Percentiles rank a stretch among this genome's conserved stretches.
Evolutionary conservation across 2,329 filamentous ascomycete genomes (phyloP).

Genomic region (Falciphora oryzae): DNA sequence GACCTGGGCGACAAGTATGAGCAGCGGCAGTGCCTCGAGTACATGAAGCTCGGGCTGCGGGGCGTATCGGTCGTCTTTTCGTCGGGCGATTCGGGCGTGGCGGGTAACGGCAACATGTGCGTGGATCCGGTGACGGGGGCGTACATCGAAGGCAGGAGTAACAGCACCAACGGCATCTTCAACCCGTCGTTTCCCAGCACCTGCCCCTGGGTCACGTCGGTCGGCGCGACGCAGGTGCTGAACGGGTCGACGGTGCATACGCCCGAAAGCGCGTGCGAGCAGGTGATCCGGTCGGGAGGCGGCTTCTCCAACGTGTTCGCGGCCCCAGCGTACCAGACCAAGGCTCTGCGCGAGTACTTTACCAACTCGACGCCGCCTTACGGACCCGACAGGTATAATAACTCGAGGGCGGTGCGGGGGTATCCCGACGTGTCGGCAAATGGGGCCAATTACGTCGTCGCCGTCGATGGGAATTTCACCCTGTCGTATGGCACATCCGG

Average conservation of each 20-base stretch:
- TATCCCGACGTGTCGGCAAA: constrained; percentile 22
- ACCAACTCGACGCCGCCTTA: constrained; percentile 34
- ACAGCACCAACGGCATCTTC: constrained; percentile 31
- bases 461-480: constrained; percentile 34
- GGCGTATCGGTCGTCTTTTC: constrained; percentile 46
- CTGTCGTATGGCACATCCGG: constrained; percentile 44
- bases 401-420: constrained; percentile 33
- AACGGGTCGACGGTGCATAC: constrained; percentile 30
- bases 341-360: constrained; percentile 17
- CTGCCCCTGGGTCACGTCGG: constrained; percentile 45
- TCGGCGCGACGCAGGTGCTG: constrained; percentile 44
- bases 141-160: constrained; percentile 21
- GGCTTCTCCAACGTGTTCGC: constrained; percentile 42
- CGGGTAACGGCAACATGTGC: constrained; percentile 31
- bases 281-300: constrained; percentile 38
- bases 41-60: constrained; percentile 50
- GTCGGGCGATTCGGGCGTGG: constrained; percentile 44
- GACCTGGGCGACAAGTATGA: constrained; percentile 42
- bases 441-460: constrained; percentile 31
- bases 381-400: constrained; percentile 29
- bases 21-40: constrained; percentile 47
- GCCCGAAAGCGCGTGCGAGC: constrained; percentile 39
- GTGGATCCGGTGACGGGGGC: constrained; percentile 25
- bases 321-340: constrained; percentile 33
- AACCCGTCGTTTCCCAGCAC: constrained; percentile 40